Evolutionary conservation across 1,139 yeast genomes (phyloP).

Genomic region (Suhomyces atakaporum): DNA sequence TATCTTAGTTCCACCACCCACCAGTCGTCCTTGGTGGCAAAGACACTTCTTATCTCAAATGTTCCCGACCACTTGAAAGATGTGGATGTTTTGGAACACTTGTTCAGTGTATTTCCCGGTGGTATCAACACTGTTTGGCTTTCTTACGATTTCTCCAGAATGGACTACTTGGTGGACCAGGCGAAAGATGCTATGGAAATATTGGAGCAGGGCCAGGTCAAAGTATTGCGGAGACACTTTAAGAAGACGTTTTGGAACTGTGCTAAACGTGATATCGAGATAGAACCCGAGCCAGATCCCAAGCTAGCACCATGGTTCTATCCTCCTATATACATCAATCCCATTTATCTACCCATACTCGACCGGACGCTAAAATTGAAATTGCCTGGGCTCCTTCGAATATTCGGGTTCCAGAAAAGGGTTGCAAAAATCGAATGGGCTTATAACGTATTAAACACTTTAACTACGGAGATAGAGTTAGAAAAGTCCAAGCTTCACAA

Average conservation of each 20-base stretch:
- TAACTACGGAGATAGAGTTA: slow-evolving; percentile 23
- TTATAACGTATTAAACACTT: slow-evolving; percentile 20
- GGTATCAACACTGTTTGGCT: slow-evolving; percentile 54
- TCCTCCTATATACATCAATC: slow-evolving; percentile 34
- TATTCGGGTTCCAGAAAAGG: slow-evolving; percentile 24
- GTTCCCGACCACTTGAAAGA: slow-evolving; percentile 43
- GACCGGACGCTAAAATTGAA: slow-evolving; percentile 27
- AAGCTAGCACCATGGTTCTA: slow-evolving; percentile 25
- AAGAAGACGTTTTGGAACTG: slow-evolving; percentile 1
- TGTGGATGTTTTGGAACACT: slow-evolving; percentile 22
- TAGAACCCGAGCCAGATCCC: slow-evolving; percentile 3
- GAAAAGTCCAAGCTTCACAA: slow-evolving; percentile 23
- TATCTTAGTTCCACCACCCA: slow-evolving; percentile 32
- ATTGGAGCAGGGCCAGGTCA: slow-evolving; percentile 41
- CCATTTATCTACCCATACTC: slow-evolving; percentile 26
- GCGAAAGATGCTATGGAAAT: slow-evolving; percentile 35
- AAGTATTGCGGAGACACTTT: slow-evolving; percentile 19
- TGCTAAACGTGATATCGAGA: neutral
- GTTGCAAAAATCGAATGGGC: slow-evolving; percentile 33
- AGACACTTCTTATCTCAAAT: slow-evolving; percentile 51
- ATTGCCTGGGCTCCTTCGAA: slow-evolving; percentile 36
- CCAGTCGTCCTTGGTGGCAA: slow-evolving; percentile 29
- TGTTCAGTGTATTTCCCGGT: slow-evolving; percentile 43
- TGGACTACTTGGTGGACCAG: slow-evolving; percentile 30
- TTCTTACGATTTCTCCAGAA: slow-evolving; percentile 44